Evolutionary conservation across 768 basidiomycete genomes (phyloP).

Genomic region (Tulasnella calospora): DNA sequence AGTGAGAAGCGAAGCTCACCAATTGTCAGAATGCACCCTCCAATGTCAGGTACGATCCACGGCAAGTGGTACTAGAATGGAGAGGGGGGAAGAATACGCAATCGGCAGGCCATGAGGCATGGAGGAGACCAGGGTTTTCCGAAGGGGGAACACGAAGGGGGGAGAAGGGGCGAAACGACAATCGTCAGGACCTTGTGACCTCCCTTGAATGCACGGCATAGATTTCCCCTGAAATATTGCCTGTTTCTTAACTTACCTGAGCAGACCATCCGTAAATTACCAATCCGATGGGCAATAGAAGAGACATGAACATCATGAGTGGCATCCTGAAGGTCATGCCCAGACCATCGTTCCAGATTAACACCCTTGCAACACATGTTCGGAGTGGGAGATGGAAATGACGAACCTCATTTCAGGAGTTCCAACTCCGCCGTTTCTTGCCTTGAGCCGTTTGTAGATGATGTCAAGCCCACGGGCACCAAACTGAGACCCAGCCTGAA

Average conservation of each 20-base stretch:
- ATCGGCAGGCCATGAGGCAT: neutral
- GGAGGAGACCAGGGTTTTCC: neutral
- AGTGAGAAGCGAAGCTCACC: neutral
- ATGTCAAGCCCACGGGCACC: slow-evolving; percentile 56
- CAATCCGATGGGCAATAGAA: slow-evolving; percentile 61
- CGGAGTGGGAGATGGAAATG: slow-evolving; percentile 27
- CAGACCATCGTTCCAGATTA: slow-evolving; percentile 14
- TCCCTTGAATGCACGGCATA: neutral
- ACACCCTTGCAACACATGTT: neutral
- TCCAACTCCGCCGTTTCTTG: slow-evolving; percentile 51
- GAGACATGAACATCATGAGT: slow-evolving; percentile 26
- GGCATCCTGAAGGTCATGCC: neutral
- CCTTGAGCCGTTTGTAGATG: slow-evolving; percentile 49
- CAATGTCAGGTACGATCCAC: slow-evolving; percentile 70
- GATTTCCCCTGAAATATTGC: neutral
- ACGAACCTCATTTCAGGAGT: slow-evolving; percentile 54
- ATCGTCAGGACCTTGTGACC: neutral
- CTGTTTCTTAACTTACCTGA: slow-evolving; percentile 33
- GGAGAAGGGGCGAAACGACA: neutral
- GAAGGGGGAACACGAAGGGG: neutral
- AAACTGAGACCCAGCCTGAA: slow-evolving; percentile 31
- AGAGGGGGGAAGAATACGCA: neutral
- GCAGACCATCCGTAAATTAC: slow-evolving; percentile 69
- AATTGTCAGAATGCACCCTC: slow-evolving; percentile 30
- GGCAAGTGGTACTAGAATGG: slow-evolving; percentile 39